These are phyloP conservation scores for Peronospora belbahrii DNA, from an alignment of 352 stramenopile species.

Conservation along the genomic window DNA sequence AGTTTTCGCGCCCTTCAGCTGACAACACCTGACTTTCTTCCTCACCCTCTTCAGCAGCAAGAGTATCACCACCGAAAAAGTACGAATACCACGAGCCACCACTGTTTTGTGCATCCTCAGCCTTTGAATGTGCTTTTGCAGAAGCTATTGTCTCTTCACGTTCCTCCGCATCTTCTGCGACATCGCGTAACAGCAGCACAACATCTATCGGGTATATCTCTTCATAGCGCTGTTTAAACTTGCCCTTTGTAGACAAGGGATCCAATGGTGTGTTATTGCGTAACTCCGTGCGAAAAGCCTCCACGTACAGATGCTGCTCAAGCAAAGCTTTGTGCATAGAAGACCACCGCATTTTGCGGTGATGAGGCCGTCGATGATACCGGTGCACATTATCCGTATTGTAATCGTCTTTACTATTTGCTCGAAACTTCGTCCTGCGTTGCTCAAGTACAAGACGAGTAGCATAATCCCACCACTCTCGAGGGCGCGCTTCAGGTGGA, in stretches of 20 bases:
- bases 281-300: slow-evolving; percentile 43
- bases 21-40: slow-evolving; percentile 39
- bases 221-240: slow-evolving; percentile 45
- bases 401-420: neutral
- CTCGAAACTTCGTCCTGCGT: slow-evolving; percentile 20
- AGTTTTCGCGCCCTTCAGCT: slow-evolving; percentile 51
- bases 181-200: slow-evolving; percentile 49
- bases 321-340: slow-evolving; percentile 40
- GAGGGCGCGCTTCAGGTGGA: slow-evolving; percentile 23
- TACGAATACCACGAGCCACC: slow-evolving; percentile 72
- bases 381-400: neutral
- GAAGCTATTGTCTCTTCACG: slow-evolving; percentile 25
- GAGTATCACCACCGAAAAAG: slow-evolving; percentile 50
- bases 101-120: slow-evolving; percentile 11
- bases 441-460: slow-evolving; percentile 38
- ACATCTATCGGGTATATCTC: slow-evolving; percentile 61
- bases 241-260: slow-evolving; percentile 31
- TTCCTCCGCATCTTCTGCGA: slow-evolving; percentile 50
- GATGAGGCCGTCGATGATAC: slow-evolving; percentile 8
- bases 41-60: neutral
- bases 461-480: slow-evolving; percentile 77
- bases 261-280: slow-evolving; percentile 35
- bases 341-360: slow-evolving; percentile 47
- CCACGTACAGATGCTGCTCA: slow-evolving; percentile 56
- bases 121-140: slow-evolving; percentile 14